Percentiles rank a stretch among this genome's conserved stretches.
Conservation (phyloP, 1,139 yeast genomes). For the Sugiyamaella grinbergsii region DNA sequence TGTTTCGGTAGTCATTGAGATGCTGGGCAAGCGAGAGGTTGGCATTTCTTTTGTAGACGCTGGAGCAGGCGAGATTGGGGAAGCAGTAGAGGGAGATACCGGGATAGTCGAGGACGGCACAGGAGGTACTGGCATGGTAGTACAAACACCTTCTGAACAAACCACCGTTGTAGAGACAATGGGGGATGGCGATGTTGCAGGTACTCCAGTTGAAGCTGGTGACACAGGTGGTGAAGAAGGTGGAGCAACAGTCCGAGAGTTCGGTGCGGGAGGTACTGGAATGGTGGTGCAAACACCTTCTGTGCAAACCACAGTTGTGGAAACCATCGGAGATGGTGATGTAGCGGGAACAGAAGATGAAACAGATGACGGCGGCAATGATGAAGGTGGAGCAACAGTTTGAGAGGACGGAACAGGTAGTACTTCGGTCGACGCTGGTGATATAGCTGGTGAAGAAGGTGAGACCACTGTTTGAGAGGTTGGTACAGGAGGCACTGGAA, state of each 20-base stretch:
- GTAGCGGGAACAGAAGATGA: not conserved
- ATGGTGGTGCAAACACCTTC: conserved; percentile 16
- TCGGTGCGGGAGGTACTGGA: conserved; percentile 7
- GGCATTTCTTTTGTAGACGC: not conserved
- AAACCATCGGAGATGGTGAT: not conserved
- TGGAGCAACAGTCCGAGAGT: not conserved
- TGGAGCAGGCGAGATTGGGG: not conserved
- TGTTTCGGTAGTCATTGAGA: not conserved
- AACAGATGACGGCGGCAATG: too few relatives aligned
- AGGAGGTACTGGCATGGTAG: too few relatives aligned
- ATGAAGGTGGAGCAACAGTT: too few relatives aligned
- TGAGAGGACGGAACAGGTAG: too few relatives aligned
- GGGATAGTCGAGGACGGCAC: too few relatives aligned
- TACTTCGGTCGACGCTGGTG: not conserved
- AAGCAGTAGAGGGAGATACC: too few relatives aligned
- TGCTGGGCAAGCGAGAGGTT: not conserved
- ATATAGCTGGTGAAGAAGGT: too few relatives aligned
- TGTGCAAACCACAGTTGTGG: conserved; percentile 2
- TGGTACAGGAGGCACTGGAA: too few relatives aligned
- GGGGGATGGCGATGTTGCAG: conserved; percentile 5
- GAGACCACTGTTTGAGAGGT: too few relatives aligned
- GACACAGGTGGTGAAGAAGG: not conserved
- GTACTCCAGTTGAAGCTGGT: too few relatives aligned
- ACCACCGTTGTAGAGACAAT: not conserved
- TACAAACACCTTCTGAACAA: conserved; percentile 2